A percentile compares a stretch with the other conserved stretches of the same genome.
Evolutionary conservation across 768 basidiomycete species (phyloP).

Genomic region (Lentinula sp.): DNA sequence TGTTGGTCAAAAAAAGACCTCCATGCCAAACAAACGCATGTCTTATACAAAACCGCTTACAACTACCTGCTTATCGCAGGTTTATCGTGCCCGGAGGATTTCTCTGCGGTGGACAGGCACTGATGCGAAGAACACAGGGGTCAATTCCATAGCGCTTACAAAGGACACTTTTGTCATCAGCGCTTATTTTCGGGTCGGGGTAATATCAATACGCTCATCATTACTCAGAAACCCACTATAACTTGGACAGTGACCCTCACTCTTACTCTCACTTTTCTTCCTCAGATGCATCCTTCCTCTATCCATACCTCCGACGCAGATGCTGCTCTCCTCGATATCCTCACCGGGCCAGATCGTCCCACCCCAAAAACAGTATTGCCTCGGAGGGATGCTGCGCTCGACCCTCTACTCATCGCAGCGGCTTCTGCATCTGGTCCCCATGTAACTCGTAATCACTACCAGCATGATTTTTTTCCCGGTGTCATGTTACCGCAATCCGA

Average conservation of each 20-base stretch:
- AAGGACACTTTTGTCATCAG: neutral
- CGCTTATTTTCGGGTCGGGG: neutral
- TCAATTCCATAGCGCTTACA: neutral
- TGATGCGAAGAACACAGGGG: neutral
- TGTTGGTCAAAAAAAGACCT: neutral
- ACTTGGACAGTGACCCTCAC: neutral
- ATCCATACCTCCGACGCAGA: conserved; percentile 30
- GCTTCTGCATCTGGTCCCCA: conserved; percentile 71
- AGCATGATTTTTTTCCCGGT: conserved; percentile 71
- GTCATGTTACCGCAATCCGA: conserved; percentile 46
- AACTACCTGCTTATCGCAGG: too few species aligned
- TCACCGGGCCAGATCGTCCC: conserved; percentile 48
- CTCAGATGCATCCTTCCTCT: neutral
- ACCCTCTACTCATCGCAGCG: conserved; percentile 75
- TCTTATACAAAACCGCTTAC: too few species aligned
- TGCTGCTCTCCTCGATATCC: conserved; percentile 57
- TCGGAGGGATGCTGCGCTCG: conserved; percentile 67
- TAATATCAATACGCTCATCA: neutral
- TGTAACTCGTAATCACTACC: conserved; percentile 80
- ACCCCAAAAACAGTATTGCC: conserved; percentile 36
- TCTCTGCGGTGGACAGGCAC: neutral
- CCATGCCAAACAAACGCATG: neutral
- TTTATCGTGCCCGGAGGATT: too few species aligned
- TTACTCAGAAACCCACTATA: neutral
- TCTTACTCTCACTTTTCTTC: neutral